Conservation (phyloP, 1,284 basidiomycete species). For the Thecaphora thlaspeos region DNA sequence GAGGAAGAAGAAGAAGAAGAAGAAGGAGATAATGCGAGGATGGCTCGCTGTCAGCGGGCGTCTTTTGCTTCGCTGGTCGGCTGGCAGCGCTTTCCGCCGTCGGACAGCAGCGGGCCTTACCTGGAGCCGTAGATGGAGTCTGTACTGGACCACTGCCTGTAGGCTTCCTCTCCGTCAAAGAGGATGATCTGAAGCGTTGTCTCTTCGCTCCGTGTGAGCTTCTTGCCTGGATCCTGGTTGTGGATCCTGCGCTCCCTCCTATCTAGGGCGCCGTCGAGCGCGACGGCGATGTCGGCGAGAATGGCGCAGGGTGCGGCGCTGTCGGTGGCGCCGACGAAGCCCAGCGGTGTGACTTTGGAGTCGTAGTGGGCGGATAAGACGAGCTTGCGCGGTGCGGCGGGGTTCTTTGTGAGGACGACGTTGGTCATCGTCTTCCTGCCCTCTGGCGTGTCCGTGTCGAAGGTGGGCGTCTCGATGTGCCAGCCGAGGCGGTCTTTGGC, state of each 20-base stretch:
- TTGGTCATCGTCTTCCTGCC: conserved; percentile 82
- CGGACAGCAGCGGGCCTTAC: too few species aligned
- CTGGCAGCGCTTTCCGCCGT: too few species aligned
- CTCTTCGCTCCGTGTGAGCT: conserved; percentile 62
- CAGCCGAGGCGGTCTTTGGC: conserved; percentile 29
- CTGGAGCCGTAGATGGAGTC: conserved; percentile 91
- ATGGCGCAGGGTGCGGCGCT: conserved; percentile 94
- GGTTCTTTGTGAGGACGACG: conserved; percentile 83
- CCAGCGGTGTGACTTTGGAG: conserved; percentile 90
- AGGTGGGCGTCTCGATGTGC: conserved; percentile 43
- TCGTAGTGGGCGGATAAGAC: conserved; percentile 94
- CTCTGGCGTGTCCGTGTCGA: conserved; percentile 68
- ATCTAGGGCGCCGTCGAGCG: conserved; percentile 47
- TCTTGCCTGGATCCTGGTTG: conserved; percentile 2
- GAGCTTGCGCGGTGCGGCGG: conserved; percentile 77
- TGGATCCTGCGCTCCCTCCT: conserved; percentile 23
- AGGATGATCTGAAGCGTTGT: conserved; percentile 92
- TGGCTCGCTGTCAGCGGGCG: too few species aligned
- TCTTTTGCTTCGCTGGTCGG: too few species aligned
- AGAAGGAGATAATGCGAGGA: too few species aligned
- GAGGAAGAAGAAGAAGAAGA: neutral
- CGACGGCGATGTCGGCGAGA: conserved; percentile 53
- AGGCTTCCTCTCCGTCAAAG: conserved; percentile 98
- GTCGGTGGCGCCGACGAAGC: conserved; percentile 93
- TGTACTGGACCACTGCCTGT: conserved; percentile 78